phyloP scores from a whole-genome alignment of 2,329 filamentous ascomycete genomes.

The Pseudocercospora vitis region DNA sequence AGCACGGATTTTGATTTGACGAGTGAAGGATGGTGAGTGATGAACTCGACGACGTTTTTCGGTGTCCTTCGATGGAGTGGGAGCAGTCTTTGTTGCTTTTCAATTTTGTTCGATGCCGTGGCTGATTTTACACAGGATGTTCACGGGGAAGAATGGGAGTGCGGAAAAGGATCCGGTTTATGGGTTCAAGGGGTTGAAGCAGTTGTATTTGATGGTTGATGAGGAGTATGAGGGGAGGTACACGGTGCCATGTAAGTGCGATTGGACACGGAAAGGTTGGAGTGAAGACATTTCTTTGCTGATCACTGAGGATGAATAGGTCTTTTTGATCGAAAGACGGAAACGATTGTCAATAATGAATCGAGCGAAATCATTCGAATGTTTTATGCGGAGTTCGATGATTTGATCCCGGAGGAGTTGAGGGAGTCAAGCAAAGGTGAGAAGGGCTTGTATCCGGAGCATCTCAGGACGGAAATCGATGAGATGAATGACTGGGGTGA shows the following conservation, averaged over 20 bases:
- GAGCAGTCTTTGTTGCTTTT: no score
- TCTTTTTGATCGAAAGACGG: conserved; percentile 66
- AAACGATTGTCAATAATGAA: conserved; percentile 82
- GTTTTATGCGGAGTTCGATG: conserved; percentile 78
- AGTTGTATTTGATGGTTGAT: conserved; percentile 72
- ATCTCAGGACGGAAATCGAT: conserved; percentile 69
- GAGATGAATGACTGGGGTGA: conserved; percentile 70
- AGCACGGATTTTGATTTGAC: conserved; percentile 44
- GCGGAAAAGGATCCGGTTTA: conserved; percentile 61
- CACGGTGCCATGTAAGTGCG: conserved; percentile 65
- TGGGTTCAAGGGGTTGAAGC: conserved; percentile 65
- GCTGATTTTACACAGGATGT: no score
- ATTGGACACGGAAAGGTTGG: neutral
- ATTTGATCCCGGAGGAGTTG: conserved; percentile 50
- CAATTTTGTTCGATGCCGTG: no score
- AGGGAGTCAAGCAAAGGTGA: conserved; percentile 54
- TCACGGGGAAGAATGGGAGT: conserved; percentile 58
- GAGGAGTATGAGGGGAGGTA: conserved; percentile 70
- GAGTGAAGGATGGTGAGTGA: conserved; percentile 64
- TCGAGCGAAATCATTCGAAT: conserved; percentile 88
- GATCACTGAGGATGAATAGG: neutral
- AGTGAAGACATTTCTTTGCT: neutral
- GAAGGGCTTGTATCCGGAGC: conserved; percentile 67
- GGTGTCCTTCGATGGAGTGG: no score
- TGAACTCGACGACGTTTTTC: no score